These are phyloP conservation scores for Friedmanniomyces simplex DNA, from an alignment of 495 filamentous ascomycete species.

Conservation along the genomic window DNA sequence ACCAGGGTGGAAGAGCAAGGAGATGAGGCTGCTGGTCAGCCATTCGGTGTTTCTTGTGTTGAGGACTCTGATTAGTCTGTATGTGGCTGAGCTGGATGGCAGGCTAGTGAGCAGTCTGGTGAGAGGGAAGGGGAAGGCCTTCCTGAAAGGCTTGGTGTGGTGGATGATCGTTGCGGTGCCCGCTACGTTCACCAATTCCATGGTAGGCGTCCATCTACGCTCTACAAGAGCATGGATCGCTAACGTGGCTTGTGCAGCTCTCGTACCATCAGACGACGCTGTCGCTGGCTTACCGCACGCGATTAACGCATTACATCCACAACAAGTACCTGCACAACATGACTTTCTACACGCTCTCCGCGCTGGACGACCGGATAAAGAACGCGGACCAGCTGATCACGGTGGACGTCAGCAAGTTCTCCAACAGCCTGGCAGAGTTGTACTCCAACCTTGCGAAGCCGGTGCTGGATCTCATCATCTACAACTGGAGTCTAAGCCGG, in stretches of 20 bases:
- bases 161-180: constrained; percentile 99
- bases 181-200: constrained; percentile 96
- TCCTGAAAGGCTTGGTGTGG: constrained; percentile 81
- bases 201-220: constrained; percentile 51
- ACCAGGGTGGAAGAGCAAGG: constrained; percentile 80
- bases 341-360: constrained; percentile 95
- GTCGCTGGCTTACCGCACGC: constrained; percentile 79
- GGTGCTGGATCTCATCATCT: constrained; percentile 86
- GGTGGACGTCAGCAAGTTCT: constrained; percentile 91
- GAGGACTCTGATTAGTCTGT: constrained; percentile 81
- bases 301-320: constrained; percentile 86
- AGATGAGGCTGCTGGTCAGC: constrained; percentile 71
- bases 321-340: constrained; percentile 87
- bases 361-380: constrained; percentile 94
- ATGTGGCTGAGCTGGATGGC: constrained; percentile 93
- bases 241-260: constrained; percentile 31
- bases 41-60: constrained; percentile 76
- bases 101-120: constrained; percentile 82
- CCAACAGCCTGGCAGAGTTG: constrained; percentile 84
- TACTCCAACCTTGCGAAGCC: constrained; percentile 98
- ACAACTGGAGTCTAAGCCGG: constrained; percentile 84
- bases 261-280: constrained; percentile 96
- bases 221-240: constrained; percentile 33
- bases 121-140: constrained; percentile 82
- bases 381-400: constrained; percentile 97